Conservation (phyloP, 148 eudicot species). For the Euryodendron excelsum region DNA sequence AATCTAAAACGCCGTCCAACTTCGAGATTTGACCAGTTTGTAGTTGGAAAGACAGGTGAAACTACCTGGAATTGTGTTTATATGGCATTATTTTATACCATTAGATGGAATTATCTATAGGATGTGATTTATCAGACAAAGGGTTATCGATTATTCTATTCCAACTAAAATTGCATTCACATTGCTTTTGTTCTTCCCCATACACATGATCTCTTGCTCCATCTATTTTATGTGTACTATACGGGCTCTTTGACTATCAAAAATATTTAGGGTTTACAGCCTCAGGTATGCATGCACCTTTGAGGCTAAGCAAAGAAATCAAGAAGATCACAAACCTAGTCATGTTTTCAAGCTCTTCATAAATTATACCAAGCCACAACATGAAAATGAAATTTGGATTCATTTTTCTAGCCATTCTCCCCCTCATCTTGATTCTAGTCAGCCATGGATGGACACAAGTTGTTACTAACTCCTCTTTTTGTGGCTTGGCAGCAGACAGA, state of each 20-base stretch:
- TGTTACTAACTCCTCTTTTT: background rate
- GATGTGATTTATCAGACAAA: background rate
- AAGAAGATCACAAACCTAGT: background rate
- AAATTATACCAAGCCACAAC: background rate
- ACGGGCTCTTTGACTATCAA: background rate
- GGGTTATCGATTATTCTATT: background rate
- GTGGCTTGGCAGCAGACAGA: background rate
- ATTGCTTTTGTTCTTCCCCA: background rate
- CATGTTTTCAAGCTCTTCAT: background rate
- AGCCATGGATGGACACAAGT: background rate
- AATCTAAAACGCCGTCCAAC: background rate
- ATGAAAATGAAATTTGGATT: background rate
- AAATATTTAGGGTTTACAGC: background rate
- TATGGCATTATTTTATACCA: background rate
- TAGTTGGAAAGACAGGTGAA: background rate
- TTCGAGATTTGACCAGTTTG: background rate
- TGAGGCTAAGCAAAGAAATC: background rate
- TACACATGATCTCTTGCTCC: background rate
- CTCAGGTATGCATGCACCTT: background rate
- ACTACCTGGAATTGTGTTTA: background rate
- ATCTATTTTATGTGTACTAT: background rate
- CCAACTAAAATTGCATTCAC: background rate
- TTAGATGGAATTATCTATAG: background rate
- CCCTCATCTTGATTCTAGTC: background rate
- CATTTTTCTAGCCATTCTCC: background rate